Evolutionary conservation across 257 asterid genomes (phyloP).

Genomic region (Thymus mandschuricus): DNA sequence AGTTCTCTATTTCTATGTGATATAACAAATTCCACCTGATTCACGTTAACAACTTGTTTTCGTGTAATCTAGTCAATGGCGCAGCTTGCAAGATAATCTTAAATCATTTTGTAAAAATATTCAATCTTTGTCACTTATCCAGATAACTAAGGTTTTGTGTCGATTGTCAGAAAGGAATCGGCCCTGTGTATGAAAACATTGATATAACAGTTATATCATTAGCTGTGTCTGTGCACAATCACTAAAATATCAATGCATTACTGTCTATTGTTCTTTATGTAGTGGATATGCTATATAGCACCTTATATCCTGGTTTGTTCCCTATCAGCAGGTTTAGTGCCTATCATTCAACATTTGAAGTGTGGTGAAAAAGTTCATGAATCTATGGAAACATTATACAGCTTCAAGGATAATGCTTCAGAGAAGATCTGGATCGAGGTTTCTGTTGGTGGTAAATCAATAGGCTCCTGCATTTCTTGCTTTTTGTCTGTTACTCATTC

Average conservation of each 20-base stretch:
- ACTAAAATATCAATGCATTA: constrained; percentile 1
- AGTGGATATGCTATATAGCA: constrained; percentile 16
- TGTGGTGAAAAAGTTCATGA: constrained; percentile 59
- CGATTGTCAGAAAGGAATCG: constrained; percentile 6
- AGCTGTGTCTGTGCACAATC: constrained; percentile 1
- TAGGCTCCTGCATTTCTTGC: constrained; percentile 22
- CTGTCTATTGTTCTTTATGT: constrained; percentile 14
- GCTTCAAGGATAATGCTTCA: constrained; percentile 41
- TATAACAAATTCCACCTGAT: neutral
- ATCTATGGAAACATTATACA: constrained; percentile 56
- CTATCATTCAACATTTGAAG: constrained; percentile 70
- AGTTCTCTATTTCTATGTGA: neutral
- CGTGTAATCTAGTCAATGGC: constrained; percentile 6
- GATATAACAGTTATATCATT: neutral
- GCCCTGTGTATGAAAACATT: constrained; percentile 8
- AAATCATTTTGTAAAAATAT: neutral
- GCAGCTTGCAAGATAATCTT: neutral
- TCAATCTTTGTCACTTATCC: neutral
- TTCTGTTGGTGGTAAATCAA: constrained; percentile 61
- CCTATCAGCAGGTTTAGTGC: constrained; percentile 75
- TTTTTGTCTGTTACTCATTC: constrained; percentile 21
- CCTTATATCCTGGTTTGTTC: constrained; percentile 28
- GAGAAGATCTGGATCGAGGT: constrained; percentile 61
- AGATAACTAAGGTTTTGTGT: neutral
- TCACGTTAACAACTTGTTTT: neutral